Evolutionary conservation across 108 stramenopile species (phyloP).

Genomic region (Pelagomonas calceolata): DNA sequence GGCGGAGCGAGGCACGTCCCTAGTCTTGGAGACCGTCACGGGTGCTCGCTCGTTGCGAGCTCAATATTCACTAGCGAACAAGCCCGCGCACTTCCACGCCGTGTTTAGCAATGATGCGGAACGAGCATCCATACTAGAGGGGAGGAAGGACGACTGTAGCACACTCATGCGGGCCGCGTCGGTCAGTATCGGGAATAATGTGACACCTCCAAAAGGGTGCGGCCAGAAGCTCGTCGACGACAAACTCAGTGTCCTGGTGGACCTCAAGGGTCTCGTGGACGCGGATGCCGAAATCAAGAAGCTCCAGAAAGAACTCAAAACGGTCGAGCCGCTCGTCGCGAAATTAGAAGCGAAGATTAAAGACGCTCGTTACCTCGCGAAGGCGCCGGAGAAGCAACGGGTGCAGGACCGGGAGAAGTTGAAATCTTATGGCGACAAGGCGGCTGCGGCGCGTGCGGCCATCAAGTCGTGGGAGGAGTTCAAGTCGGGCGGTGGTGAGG

Average conservation of each 20-base stretch:
- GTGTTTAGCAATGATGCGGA: conserved; percentile 43
- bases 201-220: conserved; percentile 50
- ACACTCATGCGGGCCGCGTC: conserved; percentile 60
- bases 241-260: conserved; percentile 67
- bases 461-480: conserved; percentile 46
- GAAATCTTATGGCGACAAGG: conserved; percentile 57
- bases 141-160: conserved; percentile 58
- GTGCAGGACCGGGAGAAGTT: conserved; percentile 52
- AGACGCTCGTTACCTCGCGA: conserved; percentile 57
- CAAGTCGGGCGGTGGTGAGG: background rate
- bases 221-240: conserved; percentile 71
- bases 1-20: conserved; percentile 57
- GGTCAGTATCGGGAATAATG: conserved; percentile 49
- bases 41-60: conserved; percentile 68
- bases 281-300: conserved; percentile 78
- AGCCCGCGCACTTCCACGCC: conserved; percentile 69
- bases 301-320: conserved; percentile 52
- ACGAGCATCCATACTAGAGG: conserved; percentile 27
- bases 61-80: conserved; percentile 70
- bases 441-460: conserved; percentile 56
- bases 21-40: conserved; percentile 63
- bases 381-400: conserved; percentile 56
- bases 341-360: conserved; percentile 57
- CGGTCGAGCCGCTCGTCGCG: conserved; percentile 40
- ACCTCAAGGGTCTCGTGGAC: conserved; percentile 90